These are phyloP conservation scores for Pseudonitzschia multistriata DNA, from an alignment of 108 stramenopile genomes.

Conservation along the genomic window DNA sequence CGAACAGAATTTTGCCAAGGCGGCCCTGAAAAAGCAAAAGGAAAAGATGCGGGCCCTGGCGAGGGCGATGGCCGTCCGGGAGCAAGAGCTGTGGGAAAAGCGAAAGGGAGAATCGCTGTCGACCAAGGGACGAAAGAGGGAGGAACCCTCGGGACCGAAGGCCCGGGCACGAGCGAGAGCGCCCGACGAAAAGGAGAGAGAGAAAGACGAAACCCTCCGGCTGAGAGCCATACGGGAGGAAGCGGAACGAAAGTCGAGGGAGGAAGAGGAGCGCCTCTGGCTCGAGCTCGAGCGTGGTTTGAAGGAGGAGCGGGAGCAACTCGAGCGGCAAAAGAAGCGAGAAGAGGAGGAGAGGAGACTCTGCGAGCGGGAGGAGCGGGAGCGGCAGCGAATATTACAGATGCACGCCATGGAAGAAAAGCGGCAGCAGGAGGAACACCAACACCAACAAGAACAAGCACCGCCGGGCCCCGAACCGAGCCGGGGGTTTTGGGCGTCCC, in stretches of 20 bases:
- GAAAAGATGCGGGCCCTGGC: slow-evolving; percentile 33
- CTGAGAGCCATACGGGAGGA: neutral
- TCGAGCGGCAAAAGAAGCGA: slow-evolving; percentile 8
- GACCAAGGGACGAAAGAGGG: neutral
- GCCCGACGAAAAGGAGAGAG: neutral
- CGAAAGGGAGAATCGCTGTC: slow-evolving; percentile 11
- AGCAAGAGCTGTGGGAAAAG: slow-evolving; percentile 16
- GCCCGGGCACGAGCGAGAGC: slow-evolving; percentile 5
- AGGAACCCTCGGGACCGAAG: too few species aligned
- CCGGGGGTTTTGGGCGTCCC: too few species aligned
- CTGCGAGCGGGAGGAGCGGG: slow-evolving; percentile 10
- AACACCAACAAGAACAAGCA: neutral
- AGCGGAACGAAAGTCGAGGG: slow-evolving; percentile 15
- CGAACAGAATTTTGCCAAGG: slow-evolving; percentile 1
- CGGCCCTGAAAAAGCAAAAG: slow-evolving; percentile 20
- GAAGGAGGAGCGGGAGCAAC: neutral
- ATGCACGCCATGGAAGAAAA: slow-evolving; percentile 5
- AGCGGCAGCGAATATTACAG: neutral
- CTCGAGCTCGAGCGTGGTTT: neutral
- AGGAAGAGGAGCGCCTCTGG: slow-evolving; percentile 17
- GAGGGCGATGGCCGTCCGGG: slow-evolving; percentile 22
- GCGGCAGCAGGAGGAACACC: neutral
- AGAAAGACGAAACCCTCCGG: neutral
- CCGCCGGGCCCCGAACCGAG: neutral
- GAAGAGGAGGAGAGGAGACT: slow-evolving; percentile 1